A percentile compares a stretch with the other conserved stretches of the same genome.
These are phyloP conservation scores for Eudorina sp. DNA, from an alignment of 139 green algal genomes.

Conservation along the genomic window DNA sequence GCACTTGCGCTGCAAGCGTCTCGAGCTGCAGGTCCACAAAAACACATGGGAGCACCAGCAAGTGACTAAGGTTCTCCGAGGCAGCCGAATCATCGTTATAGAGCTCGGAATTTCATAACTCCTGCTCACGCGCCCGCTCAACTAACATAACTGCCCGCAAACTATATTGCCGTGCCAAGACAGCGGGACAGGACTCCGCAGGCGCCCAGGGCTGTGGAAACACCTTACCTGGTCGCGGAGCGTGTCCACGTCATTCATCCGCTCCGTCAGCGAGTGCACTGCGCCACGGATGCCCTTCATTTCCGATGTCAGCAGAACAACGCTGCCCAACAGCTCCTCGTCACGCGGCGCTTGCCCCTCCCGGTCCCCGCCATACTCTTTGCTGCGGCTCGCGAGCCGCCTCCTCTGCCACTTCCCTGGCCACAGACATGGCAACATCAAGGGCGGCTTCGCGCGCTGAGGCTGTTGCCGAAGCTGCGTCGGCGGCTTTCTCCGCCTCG, in stretches of 20 bases:
- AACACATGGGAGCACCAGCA: background rate
- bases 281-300: background rate
- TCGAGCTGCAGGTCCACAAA: background rate
- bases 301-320: background rate
- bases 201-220: too few species aligned
- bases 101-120: too few species aligned
- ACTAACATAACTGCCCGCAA: too few species aligned
- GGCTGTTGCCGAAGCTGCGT: too few species aligned
- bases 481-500: background rate
- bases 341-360: background rate
- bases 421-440: too few species aligned
- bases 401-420: background rate
- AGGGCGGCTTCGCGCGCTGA: background rate
- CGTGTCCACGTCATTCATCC: constrained; percentile 2
- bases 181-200: too few species aligned
- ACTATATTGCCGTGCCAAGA: too few species aligned
- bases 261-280: background rate
- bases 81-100: too few species aligned
- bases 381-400: background rate
- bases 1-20: constrained; percentile 15
- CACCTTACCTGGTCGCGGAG: constrained; percentile 33
- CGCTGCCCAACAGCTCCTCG: background rate
- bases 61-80: too few species aligned
- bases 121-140: too few species aligned
- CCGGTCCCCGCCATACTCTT: background rate